Evolutionary conservation across 2,329 filamentous ascomycete genomes (phyloP), one percentile per base, ranked within the genome.

Genomic region (Penicillium capsulatum): DNA sequence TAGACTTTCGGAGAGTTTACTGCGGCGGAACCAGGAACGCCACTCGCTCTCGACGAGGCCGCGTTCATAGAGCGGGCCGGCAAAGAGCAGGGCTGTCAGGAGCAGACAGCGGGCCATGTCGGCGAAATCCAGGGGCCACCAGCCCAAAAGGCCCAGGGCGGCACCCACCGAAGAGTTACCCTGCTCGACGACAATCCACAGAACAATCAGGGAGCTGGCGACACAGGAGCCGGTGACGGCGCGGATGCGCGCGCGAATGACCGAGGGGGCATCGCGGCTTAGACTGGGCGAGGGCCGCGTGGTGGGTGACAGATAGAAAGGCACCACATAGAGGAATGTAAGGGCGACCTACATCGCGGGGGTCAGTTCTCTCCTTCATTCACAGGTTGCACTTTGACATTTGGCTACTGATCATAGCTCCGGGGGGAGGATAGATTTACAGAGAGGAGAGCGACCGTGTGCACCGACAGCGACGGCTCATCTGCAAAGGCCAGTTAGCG

Each of bases 261-360:
- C 88, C 8, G 84, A 83, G 7, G 90, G 88, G 17, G 87, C 84
- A 77, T 97, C 90, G 59, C 92, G 82, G 45, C 86, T 86, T 17
- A 94, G 77, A 38, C 76, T 79, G 17, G 80, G 76, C 6, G 87
- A 92, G 5, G 90, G 89, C 36, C 90, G 80, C 4, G 91, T 94
- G 14, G 80, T 76, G 3, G 80, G 66, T 14, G 84, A 92, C 48
- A 91, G 73, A 71, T 98, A 96, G 66, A 97, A 88, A 16, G 92
- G 91, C 3, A 86, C 71, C 55, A 98, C 86, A 69, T 97, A 98
- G 69, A 88, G 69, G 53, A 89, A 65, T n/a, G 88, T 94, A 67
- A 94, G 94, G 46, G 82, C 66, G 47, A 90, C 69, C 86, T 86
- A 26, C 39, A 38, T 29, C 16, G 19, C 36, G 40, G 40, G 31